Evolutionary conservation across 768 basidiomycete genomes (phyloP), one percentile per base, ranked within the genome.

Genomic region (Suillus fuscotomentosus): DNA sequence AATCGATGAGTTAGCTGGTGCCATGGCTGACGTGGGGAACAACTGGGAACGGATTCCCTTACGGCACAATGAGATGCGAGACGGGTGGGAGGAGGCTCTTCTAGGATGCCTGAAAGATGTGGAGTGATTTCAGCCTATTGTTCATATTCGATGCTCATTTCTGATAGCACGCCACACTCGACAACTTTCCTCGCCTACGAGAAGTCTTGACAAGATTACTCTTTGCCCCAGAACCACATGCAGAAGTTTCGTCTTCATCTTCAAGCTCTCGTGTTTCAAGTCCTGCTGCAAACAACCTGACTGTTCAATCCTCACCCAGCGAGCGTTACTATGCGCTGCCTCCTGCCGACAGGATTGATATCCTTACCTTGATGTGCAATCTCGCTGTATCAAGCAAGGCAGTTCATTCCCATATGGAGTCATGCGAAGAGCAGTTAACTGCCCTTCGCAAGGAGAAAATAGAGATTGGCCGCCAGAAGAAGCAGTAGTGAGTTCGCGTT

Each of bases 401-500:
- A 11, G 88, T 98, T 24, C 92, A 95, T 72, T 77, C 84, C 6
- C 92, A 94, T 70, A 91, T 99, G 86, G 97, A 99, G 70, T 84
- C 87, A 53, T 94, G 92, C 70, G 95, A 96, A 71, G 86, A 91
- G 69, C 89, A 91, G 67, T 76, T 99, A 66, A 99, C 97, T 10
- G 93, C 95, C 34, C 81, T 97, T 41, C 80, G 97, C 67, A 99
- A 99, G 77, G 94, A 97, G 76, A 92, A 96, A 76, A 95, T 96
- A 39, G 97, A 99, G 67, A 88, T 95, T 66, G 97, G 97, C 78
- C 85, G 96, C 65, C 81, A 89, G 70, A 91, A 91, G 79, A 96
- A 94, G 76, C 88, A 90, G 73, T 84, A 88, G 96, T 97, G 75
- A 79, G 95, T 85, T 10, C 22, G 54, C 60, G 61, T 62, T 50